Base-by-base conservation (phyloP, 106 monocot species). In the Allium sativum region DNA sequence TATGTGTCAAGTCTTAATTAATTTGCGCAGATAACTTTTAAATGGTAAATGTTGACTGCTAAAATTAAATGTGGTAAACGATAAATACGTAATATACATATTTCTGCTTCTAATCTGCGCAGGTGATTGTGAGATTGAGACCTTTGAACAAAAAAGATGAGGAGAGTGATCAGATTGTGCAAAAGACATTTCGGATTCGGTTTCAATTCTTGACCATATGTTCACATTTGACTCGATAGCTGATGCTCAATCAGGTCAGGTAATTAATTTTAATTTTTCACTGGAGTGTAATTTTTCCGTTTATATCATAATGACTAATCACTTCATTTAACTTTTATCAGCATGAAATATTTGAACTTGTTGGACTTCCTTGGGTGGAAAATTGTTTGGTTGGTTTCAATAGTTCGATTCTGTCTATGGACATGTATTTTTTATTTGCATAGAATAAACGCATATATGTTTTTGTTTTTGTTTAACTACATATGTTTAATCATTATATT, bases 321-420 rank as follows among this genome's bases (percentile, higher is more conserved):
- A 57, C 57, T 18, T 21, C 41, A 6, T 16, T 71, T 48, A 52
- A 44, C 22, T 42, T 44, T 59, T 65, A 12, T 45, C 80, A 98
- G 98, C 76, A 92, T 51, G 98, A 92, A 19, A 76, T 92, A 53
- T 98, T 88, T 55, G 66, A 76, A 11, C 88, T 98, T 13, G 88
- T 92, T 18, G 98, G 98, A 31, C 62, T 85, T 59, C 98, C 98
- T 3, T 68, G 91, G 68, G 98, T 98, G 51, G 98, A 98, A 61
- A 98, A 98, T 66, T 98, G 98, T 72, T 70, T 98, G 74, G 82
- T 80, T n/a, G 98, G 98, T 10, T 92, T 92, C 59, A 98, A 98
- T 67, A 98, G 98, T 65, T 98, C 98, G 43, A 98, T 98, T 98
- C 92, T 81, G 92, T 92, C 12, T 98, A 98, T 65, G 98, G 98